Base-by-base conservation (phyloP, 768 basidiomycete species). In the Auriscalpium microsporum region DNA sequence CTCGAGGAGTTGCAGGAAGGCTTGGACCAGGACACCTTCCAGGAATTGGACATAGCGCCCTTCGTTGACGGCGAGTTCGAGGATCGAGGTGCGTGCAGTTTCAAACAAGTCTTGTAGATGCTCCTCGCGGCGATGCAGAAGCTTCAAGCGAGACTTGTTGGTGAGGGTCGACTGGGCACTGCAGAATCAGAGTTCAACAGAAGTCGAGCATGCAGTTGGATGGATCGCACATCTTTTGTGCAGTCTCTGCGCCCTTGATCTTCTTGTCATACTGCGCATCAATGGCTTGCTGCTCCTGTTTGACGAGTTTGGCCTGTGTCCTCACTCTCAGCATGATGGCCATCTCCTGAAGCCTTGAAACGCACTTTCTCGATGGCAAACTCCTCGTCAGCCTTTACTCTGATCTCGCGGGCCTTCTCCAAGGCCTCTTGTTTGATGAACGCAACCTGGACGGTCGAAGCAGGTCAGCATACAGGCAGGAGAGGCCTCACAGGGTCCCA, bases 341-440 rank as follows among this genome's bases (percentile, higher is more conserved):
- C 50, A n/a, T 23, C 3, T 48, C 35, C 7, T 33, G 49, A 37
- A 1, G 45, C 10, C 19, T 36, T 36, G 38, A 8, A 47, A 36
- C 57, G 44, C 28, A 85, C 94, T 82, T 99, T 99, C 71, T 99
- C 96, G 62, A 99, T 98, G 17, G 95, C 89, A 67, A 98, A 98
- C 73, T 99, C 95, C 70, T 98, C 94, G 59, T 99, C 94, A 0
- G 96, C 95, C 71, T 99, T 99, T 57, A 97, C 92, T 60, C 81
- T 86, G 58, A 99, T 94, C 73, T 99, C 96, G 8, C 96, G 78
- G 1, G 93, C 94, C 74, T 99, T 99, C 76, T 99, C 95, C 61
- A 90, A 71, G 4, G 95, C 95, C 72, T 99, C 96, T 68, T 98
- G 96, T 73, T 91, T 95, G 80, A 98, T 98, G 78, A 97, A 97